These are phyloP conservation scores for Gracilaria domingensis DNA, from an alignment of 23 red algal genomes.

Conservation along the genomic window DNA sequence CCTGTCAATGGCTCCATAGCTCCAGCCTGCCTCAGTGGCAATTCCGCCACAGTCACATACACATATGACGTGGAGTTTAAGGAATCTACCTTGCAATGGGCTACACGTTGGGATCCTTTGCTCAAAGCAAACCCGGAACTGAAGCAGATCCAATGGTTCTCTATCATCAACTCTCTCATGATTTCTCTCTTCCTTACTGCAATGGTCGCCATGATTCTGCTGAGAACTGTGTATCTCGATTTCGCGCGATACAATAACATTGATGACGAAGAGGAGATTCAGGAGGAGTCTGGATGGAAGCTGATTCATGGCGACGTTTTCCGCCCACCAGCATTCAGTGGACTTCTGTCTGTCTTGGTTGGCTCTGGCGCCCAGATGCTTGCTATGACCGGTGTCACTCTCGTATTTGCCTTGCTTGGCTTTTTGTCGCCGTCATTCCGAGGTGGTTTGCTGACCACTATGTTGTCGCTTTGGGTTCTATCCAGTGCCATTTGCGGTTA, in stretches of 20 bases:
- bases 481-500: conserved; percentile 80
- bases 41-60: conserved; percentile 60
- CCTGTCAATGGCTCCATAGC: conserved; percentile 2
- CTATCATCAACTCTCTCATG: conserved; percentile 94
- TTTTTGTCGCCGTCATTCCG: conserved; percentile 95
- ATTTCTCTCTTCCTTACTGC: conserved; percentile 91
- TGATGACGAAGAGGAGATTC: conserved; percentile 92
- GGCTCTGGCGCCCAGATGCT: conserved; percentile 90
- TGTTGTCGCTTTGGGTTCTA: conserved; percentile 91
- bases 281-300: conserved; percentile 98
- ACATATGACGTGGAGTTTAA: conserved; percentile 92
- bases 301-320: conserved; percentile 99
- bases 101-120: conserved; percentile 92
- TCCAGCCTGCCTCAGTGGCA: conserved; percentile 39
- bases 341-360: conserved; percentile 81
- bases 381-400: conserved; percentile 65
- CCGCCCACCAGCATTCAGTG: conserved; percentile 73
- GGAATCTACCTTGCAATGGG: conserved; percentile 88
- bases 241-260: conserved; percentile 96
- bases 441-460: conserved; percentile 88
- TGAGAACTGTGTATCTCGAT: conserved; percentile 92
- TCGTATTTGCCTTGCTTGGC: conserved; percentile 88
- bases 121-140: conserved; percentile 80
- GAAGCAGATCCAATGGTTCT: conserved; percentile 94
- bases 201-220: conserved; percentile 95